Evolutionary conservation across 2,329 filamentous ascomycete species (phyloP).

Genomic region (Monosporascus sp.): DNA sequence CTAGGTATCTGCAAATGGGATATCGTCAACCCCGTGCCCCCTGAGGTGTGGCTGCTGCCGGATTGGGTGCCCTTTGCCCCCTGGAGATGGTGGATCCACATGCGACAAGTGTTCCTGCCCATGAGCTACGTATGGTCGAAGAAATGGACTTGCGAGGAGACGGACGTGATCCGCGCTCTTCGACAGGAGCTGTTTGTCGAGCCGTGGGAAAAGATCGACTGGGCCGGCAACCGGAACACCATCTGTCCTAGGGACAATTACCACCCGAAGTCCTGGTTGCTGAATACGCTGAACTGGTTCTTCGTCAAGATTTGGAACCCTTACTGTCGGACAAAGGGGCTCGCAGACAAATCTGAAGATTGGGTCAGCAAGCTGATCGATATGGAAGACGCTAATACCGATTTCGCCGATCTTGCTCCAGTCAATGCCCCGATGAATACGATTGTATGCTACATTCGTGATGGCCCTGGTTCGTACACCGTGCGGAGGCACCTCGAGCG

Average conservation of each 20-base stretch:
- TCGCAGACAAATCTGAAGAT: slow-evolving; percentile 70
- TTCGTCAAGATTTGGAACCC: slow-evolving; percentile 78
- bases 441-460: slow-evolving; percentile 77
- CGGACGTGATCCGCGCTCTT: slow-evolving; percentile 66
- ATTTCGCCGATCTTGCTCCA: slow-evolving; percentile 79
- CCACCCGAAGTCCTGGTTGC: slow-evolving; percentile 81
- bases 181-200: slow-evolving; percentile 79
- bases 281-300: slow-evolving; percentile 74
- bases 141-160: slow-evolving; percentile 71
- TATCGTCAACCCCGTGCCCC: slow-evolving; percentile 88
- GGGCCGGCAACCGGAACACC: slow-evolving; percentile 72
- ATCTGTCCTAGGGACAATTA: slow-evolving; percentile 82
- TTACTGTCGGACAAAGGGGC: slow-evolving; percentile 60
- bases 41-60: slow-evolving; percentile 88
- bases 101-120: slow-evolving; percentile 89
- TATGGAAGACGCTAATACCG: slow-evolving; percentile 90
- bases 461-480: slow-evolving; percentile 69
- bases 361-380: slow-evolving; percentile 80
- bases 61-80: slow-evolving; percentile 88
- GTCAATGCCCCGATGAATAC: slow-evolving; percentile 90
- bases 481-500: slow-evolving; percentile 76
- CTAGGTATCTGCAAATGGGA: slow-evolving; percentile 85
- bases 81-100: slow-evolving; percentile 98
- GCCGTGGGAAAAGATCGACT: slow-evolving; percentile 73
- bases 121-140: slow-evolving; percentile 91